Percentiles rank a stretch among this genome's conserved stretches.
Conservation (phyloP, 257 asterid species). For the Solanum habrochaites region DNA sequence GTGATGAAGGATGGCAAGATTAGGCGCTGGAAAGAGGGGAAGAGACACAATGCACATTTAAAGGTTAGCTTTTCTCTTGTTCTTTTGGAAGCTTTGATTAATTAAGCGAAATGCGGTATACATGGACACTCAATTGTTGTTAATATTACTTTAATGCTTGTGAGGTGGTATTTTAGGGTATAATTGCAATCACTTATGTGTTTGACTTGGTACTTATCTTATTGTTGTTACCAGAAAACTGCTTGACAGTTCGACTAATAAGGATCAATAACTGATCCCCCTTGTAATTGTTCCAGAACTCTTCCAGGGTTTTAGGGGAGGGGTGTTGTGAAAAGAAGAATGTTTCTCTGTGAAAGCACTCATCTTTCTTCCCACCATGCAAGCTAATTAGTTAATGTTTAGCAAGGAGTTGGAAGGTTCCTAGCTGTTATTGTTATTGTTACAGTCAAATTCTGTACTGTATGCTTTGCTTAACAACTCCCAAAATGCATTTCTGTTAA, state of each 20-base stretch:
- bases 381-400: not conserved
- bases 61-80: constrained; percentile 32
- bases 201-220: not conserved
- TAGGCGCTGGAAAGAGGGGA: constrained; percentile 76
- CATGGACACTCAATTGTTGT: not conserved
- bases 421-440: not conserved
- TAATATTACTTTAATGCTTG: not conserved
- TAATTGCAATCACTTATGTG: not conserved
- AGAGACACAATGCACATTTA: constrained; percentile 65
- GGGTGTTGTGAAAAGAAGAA: not conserved
- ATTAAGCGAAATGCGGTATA: not conserved
- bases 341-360: not conserved
- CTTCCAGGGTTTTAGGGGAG: not conserved
- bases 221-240: not conserved
- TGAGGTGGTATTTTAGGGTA: not conserved
- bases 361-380: not conserved
- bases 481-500: not conserved
- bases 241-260: not conserved
- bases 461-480: not conserved
- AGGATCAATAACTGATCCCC: not conserved
- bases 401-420: not conserved
- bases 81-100: not conserved
- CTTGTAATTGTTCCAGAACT: not conserved
- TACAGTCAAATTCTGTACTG: not conserved
- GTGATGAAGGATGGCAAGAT: constrained; percentile 59